phyloP scores from a whole-genome alignment of 208 protist genomes.

The Trypanosoma scelopori region DNA sequence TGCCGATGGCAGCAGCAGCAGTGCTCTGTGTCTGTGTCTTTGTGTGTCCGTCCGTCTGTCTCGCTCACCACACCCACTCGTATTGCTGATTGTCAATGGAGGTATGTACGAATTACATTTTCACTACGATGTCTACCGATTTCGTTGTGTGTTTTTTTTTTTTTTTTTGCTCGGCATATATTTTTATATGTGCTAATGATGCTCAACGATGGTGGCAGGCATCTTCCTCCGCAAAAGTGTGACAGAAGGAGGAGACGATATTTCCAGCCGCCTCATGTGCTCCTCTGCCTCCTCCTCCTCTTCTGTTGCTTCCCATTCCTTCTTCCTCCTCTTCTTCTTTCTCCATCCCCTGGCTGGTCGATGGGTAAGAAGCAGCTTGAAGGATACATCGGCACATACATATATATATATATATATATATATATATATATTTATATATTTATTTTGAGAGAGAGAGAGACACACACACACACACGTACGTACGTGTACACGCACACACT shows the following conservation, averaged over 20 bases:
- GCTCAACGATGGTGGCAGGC: too few relatives aligned
- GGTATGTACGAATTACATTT: background rate
- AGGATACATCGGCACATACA: background rate
- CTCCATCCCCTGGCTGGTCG: background rate
- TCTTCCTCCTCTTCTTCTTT: background rate
- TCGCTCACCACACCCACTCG: background rate
- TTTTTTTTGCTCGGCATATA: constrained; percentile 19
- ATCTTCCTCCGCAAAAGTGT: too few relatives aligned
- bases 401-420: constrained; percentile 25
- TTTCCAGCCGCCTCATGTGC: too few relatives aligned
- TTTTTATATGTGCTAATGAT: constrained; percentile 4
- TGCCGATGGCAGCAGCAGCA: background rate
- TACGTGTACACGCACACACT: too few relatives aligned
- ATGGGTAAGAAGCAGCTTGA: background rate
- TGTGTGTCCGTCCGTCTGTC: background rate
- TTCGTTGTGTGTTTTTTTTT: constrained; percentile 4
- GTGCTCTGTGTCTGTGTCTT: constrained; percentile 1
- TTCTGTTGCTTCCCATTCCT: too few relatives aligned
- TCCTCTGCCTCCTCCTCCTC: too few relatives aligned
- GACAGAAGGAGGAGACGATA: too few relatives aligned
- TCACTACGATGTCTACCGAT: background rate
- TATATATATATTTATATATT: constrained; percentile 8
- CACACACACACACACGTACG: too few relatives aligned
- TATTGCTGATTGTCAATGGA: background rate
- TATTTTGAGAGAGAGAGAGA: too few relatives aligned